Base-by-base conservation (phyloP, 176 grass and related monocot species). In the Pontederia paniculata region DNA sequence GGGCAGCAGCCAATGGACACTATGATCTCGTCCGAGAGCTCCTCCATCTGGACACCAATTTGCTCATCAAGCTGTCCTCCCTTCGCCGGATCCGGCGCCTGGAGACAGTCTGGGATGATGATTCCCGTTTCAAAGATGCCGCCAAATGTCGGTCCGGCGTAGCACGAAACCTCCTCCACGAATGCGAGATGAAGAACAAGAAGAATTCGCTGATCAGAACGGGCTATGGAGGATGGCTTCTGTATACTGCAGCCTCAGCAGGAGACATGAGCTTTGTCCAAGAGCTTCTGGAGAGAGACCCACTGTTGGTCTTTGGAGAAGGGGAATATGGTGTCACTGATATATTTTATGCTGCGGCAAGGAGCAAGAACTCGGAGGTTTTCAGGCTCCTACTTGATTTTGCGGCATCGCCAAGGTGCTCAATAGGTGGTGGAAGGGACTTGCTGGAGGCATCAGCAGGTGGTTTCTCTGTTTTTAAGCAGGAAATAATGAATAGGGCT, bases 1-100 rank as follows among this genome's bases (percentile, higher is more conserved):
- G 74, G 71, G 93, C 93, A 10, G 93, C 86, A 12, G 80, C 86
- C 12, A 84, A 84, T 52, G 93, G 93, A 66, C 86, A 97, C 74
- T 90, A 84, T 64, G 93, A 90, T 60, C 70, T 97, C 25, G 93
- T 90, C 9, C 83, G 93, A 12, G 77, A 90, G 74, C 83, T 97
- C 25, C 82, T 97, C 5, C 83, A 83, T 66, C 71, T 90, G 37
- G 93, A 97, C 72, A 76, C 83, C 12, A 97, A 97, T 75, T 83
- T 91, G n/a, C 87, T 98, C 80, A 88, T 98, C 72, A 98, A 98
- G 65, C 86, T 98, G 74, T 84, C 93, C 63, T 91, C 87, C 2
- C 83, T 98, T 9, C 83, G 80, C 65, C 83, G 93, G 54, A 88
- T 91, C 78, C 93, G 80, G 23, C 72, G 93, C 25, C 93, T 98